A percentile compares a stretch with the other conserved stretches of the same genome.
phyloP scores from a whole-genome alignment of 2,329 filamentous ascomycete genomes.

The Ploettnerulaceae sp. region DNA sequence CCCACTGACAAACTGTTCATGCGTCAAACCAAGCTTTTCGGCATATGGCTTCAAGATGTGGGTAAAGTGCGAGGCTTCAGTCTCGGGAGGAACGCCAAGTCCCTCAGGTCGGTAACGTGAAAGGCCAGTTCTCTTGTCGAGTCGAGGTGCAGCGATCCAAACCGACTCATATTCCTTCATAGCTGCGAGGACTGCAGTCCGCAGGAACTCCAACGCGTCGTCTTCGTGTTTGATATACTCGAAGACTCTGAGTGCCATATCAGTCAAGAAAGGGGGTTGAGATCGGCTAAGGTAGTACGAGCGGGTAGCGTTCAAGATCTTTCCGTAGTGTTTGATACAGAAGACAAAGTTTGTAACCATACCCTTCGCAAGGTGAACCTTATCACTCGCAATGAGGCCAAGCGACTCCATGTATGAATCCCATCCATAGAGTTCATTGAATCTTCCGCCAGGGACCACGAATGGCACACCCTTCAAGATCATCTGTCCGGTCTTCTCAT shows the following conservation, averaged over 20 bases:
- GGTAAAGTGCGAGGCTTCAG: constrained; percentile 50
- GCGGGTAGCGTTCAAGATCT: constrained; percentile 94
- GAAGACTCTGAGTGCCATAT: constrained; percentile 93
- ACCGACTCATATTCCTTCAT: constrained; percentile 64
- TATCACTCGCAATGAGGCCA: constrained; percentile 79
- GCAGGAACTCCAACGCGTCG: constrained; percentile 75
- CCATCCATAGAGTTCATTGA: constrained; percentile 99
- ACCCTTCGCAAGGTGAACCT: constrained; percentile 79
- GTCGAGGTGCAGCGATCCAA: constrained; percentile 38
- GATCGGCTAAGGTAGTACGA: constrained; percentile 94
- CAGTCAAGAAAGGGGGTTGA: constrained; percentile 93
- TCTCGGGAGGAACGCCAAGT: constrained; percentile 51
- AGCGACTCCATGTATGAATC: constrained; percentile 98
- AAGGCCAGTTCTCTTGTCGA: constrained; percentile 45
- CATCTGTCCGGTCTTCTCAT: constrained; percentile 63
- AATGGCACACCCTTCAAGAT: constrained; percentile 80
- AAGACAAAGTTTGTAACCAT: constrained; percentile 98
- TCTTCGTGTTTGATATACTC: constrained; percentile 70
- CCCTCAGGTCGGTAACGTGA: constrained; percentile 49
- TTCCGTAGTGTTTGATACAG: constrained; percentile 96
- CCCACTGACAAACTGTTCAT: constrained; percentile 78
- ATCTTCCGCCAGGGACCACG: constrained; percentile 93
- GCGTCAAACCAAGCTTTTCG: constrained; percentile 66
- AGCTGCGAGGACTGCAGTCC: constrained; percentile 74
- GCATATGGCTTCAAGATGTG: constrained; percentile 37